Percentiles rank a stretch among this genome's conserved stretches.
phyloP scores from a whole-genome alignment of 1,139 yeast species.

The Taphrina confusa region DNA sequence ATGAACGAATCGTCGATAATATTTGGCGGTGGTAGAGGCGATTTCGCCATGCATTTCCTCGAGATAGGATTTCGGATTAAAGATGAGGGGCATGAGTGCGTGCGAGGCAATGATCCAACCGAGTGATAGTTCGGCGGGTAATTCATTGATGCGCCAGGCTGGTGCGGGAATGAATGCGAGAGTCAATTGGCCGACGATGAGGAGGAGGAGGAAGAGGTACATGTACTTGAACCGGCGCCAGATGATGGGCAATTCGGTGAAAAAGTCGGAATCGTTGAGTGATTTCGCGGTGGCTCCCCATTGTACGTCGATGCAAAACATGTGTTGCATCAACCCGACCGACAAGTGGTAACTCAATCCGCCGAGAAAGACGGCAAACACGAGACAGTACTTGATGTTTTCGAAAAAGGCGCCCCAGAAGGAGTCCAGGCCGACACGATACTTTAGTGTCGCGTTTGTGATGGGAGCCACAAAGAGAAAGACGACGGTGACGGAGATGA shows the following conservation, averaged over 20 bases:
- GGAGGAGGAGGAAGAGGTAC: not conserved
- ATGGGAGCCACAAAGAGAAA: constrained; percentile 38
- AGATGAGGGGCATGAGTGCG: constrained; percentile 12
- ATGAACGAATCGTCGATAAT: no score
- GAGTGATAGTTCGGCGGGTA: constrained; percentile 15
- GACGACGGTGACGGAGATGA: constrained; percentile 37
- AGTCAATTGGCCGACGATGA: constrained; percentile 8
- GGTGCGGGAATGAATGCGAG: constrained; percentile 20
- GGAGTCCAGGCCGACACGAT: constrained; percentile 33
- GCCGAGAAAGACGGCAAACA: constrained; percentile 37
- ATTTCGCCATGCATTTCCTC: no score
- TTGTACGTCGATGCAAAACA: constrained; percentile 38
- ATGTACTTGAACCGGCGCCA: constrained; percentile 19
- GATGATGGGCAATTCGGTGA: constrained; percentile 38
- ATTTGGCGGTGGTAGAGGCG: no score
- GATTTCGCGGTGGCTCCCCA: constrained; percentile 40
- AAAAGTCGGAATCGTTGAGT: constrained; percentile 38
- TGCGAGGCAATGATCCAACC: constrained; percentile 15
- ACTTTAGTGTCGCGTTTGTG: constrained; percentile 37
- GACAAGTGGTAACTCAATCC: constrained; percentile 38
- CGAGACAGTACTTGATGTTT: constrained; percentile 14
- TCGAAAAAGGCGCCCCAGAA: constrained; percentile 25
- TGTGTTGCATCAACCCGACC: constrained; percentile 36
- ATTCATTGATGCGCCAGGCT: constrained; percentile 13
- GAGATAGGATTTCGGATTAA: constrained; percentile 21